Evolutionary conservation across 352 stramenopile species (phyloP), one percentile per base, ranked within the genome.

Genomic region (Phytopythium vexans): DNA sequence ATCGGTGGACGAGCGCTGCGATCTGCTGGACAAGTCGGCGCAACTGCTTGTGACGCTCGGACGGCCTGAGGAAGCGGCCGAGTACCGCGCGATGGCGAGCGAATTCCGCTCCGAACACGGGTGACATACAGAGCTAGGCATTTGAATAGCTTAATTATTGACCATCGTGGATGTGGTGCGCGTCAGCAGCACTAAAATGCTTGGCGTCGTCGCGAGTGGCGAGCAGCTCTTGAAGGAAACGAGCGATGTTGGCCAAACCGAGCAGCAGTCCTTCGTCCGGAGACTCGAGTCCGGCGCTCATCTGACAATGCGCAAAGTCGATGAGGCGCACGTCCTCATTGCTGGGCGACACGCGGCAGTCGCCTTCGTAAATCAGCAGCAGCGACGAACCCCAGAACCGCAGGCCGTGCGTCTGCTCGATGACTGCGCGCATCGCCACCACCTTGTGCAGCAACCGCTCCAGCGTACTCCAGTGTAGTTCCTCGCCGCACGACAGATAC

Each of bases 271-370:
- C 77, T 41, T 88, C 71, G 46, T 92, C 82, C 3, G 79, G 64
- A 21, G 68, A 68, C 27, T 64, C 66, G 11, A 89, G 61, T 14
- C 49, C 56, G 33, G 68, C 51, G 56, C 68, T 86, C 66, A 88
- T 85, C 56, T 92, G 76, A 52, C 82, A 83, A 43, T 92, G 81
- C 36, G 79, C 82, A 61, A 92, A 89, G 65, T 92, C 79, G 35
- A 92, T 90, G 16, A 92, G 61, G 38, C 78, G 76, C 37, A 89
- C 70, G 53, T 87, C 77, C 31, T 66, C 65, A 14, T 54, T 65
- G 1, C 43, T 44, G 41, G 49, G 40, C 1, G 50, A 35, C 11
- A 45, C 64, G 3, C 53, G 66, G 41, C 65, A 55, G 40, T 89
- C 82, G 31, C 82, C 82, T 58, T 92, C 82, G 64, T 90, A 89